Evolutionary conservation across 345 rosid genomes (phyloP).

Genomic region (Litchi chinensis): DNA sequence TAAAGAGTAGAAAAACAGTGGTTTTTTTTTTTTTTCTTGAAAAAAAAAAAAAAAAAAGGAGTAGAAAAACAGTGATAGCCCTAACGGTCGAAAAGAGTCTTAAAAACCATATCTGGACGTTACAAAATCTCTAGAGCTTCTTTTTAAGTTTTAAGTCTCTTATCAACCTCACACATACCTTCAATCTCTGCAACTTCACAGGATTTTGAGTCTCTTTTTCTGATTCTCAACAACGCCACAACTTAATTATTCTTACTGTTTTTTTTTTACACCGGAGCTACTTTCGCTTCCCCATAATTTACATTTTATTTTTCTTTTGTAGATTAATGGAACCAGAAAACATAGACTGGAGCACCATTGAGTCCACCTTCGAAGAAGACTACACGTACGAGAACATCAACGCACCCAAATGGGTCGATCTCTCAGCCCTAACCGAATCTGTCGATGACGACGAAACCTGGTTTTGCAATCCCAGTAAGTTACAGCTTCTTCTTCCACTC

Average conservation of each 20-base stretch:
- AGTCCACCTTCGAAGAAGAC: constrained; percentile 30
- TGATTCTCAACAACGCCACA: neutral
- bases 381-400: constrained; percentile 27
- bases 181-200: neutral
- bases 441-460: constrained; percentile 18
- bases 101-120: too few species aligned
- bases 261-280: neutral
- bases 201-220: neutral
- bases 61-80: too few species aligned
- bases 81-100: too few species aligned
- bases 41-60: too few species aligned
- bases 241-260: neutral
- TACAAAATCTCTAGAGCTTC: too few species aligned
- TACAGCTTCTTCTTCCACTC: neutral
- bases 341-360: constrained; percentile 32
- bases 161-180: neutral
- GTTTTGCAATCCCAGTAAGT: constrained; percentile 35
- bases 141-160: too few species aligned
- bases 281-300: neutral
- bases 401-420: constrained; percentile 39
- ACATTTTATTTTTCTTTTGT: neutral
- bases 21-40: too few species aligned
- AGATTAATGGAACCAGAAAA: constrained; percentile 20
- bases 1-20: too few species aligned
- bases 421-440: constrained; percentile 16